phyloP scores from a whole-genome alignment of 306 rosid species.

The Cicer chorassanicum region DNA sequence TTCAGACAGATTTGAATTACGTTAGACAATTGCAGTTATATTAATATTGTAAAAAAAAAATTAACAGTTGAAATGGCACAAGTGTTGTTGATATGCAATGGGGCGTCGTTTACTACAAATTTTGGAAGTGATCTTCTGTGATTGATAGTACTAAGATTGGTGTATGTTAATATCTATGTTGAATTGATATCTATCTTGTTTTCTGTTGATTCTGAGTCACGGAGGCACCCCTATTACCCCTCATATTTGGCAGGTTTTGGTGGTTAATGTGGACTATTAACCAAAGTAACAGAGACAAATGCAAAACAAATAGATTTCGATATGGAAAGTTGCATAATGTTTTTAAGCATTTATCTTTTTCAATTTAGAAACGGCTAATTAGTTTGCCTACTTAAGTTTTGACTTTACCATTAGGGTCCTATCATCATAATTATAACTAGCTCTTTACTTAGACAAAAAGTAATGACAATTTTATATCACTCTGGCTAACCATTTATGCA shows the following conservation, averaged over 20 bases:
- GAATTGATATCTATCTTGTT: not conserved
- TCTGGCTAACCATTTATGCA: slow-evolving; percentile 55
- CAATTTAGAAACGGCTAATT: slow-evolving; percentile 46
- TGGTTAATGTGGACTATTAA: slow-evolving; percentile 50
- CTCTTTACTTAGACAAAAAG: slow-evolving; percentile 58
- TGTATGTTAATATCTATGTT: not conserved
- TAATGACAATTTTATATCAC: slow-evolving; percentile 50
- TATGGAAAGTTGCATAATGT: slow-evolving; percentile 36
- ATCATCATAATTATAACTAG: slow-evolving; percentile 57
- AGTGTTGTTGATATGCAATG: no score
- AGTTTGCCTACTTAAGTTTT: slow-evolving; percentile 51
- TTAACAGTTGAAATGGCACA: no score
- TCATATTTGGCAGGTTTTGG: slow-evolving; percentile 47
- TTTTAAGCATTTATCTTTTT: slow-evolving; percentile 47
- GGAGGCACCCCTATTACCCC: slow-evolving; percentile 19
- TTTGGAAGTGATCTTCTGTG: no score
- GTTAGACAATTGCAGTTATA: no score
- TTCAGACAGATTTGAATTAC: no score
- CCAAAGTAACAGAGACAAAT: slow-evolving; percentile 41
- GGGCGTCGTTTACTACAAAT: no score
- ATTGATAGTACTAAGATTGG: not conserved
- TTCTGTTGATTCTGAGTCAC: slow-evolving; percentile 14
- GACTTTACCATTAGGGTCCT: slow-evolving; percentile 52
- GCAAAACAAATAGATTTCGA: slow-evolving; percentile 42
- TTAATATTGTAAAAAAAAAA: no score